These are phyloP conservation scores for Trichosporon coremiiforme DNA, from an alignment of 1,284 basidiomycete species.

Conservation along the genomic window DNA sequence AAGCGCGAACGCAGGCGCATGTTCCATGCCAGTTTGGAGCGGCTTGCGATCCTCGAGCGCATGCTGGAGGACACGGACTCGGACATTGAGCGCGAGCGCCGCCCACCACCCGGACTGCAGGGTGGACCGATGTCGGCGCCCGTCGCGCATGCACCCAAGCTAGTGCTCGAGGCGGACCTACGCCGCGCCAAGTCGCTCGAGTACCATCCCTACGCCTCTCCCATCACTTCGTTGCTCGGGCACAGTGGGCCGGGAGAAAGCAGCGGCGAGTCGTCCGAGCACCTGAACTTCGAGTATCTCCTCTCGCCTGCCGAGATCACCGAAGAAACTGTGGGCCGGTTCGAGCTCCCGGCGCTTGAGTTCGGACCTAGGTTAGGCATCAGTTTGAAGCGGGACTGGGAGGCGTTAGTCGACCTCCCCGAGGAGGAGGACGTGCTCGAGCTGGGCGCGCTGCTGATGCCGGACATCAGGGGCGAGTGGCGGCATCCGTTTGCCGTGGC, in stretches of 20 bases:
- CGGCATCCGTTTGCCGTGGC: background rate
- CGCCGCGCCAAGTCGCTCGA: background rate
- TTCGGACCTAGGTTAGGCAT: background rate
- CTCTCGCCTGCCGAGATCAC: background rate
- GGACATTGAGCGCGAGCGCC: background rate
- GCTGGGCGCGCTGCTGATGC: constrained; percentile 4
- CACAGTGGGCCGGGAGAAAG: background rate
- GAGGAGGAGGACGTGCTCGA: background rate
- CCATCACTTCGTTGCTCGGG: background rate
- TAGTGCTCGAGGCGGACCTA: background rate
- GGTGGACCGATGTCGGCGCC: background rate
- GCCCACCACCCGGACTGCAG: background rate
- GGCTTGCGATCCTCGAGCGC: constrained; percentile 1
- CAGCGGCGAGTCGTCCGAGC: background rate
- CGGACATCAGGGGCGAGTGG: constrained; percentile 1
- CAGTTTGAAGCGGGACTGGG: background rate
- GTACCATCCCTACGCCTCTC: background rate
- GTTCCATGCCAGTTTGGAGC: background rate
- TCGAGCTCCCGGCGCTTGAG: background rate
- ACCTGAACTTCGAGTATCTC: constrained; percentile 11
- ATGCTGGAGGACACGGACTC: background rate
- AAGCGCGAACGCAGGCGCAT: background rate
- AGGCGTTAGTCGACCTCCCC: background rate
- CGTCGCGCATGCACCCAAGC: background rate
- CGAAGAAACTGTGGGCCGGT: background rate